Base-by-base conservation (phyloP, 495 filamentous ascomycete species). In the Penicillium soppii region DNA sequence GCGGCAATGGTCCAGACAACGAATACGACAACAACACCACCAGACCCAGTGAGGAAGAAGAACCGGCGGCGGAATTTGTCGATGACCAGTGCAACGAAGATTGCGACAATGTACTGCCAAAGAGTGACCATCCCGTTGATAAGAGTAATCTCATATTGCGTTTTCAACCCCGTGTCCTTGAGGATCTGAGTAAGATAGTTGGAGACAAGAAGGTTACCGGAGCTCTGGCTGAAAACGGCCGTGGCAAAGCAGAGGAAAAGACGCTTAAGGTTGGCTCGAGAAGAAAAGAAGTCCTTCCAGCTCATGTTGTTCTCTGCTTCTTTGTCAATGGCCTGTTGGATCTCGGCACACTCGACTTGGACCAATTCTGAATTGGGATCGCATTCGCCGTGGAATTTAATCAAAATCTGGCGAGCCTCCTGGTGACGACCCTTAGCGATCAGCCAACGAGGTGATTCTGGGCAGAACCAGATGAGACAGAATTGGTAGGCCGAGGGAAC, bases 231-330 rank as follows among this genome's bases (percentile, higher is more conserved):
- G 55, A 82, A 76, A 25, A 86, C 79, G 51, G 82, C 84, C 17
- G 84, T 73, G 15, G 78, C 80, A 37, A 84, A 65, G 44, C 83
- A 76, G 29, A 87, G 61, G 22, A 62, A 53, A 5, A 86, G 62
- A n/a, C 84, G 76, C 62, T 84, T 83, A n/a, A 83, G 74, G 70
- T 89, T 89, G 53, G 85, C 83, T 59, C 74, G 78, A 46, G 83
- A 86, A 36, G 67, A 68, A 72, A 87, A 76, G 71, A 88, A 84
- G 57, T 85, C 82, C 21, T 59, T 46, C 61, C 68, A 77, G n/a
- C 52, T 59, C 29, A 50, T 58, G 43, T 57, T 56, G 39, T 72
- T 66, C 49, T 63, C 59, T 41, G 55, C 52, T 51, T 70, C 57
- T 39, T 66, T 65, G 41, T 56, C 54, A 12, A 61, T 52, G 3